Base-by-base conservation (phyloP, 2,329 filamentous ascomycete genomes). In the Colletotrichum spinosum region DNA sequence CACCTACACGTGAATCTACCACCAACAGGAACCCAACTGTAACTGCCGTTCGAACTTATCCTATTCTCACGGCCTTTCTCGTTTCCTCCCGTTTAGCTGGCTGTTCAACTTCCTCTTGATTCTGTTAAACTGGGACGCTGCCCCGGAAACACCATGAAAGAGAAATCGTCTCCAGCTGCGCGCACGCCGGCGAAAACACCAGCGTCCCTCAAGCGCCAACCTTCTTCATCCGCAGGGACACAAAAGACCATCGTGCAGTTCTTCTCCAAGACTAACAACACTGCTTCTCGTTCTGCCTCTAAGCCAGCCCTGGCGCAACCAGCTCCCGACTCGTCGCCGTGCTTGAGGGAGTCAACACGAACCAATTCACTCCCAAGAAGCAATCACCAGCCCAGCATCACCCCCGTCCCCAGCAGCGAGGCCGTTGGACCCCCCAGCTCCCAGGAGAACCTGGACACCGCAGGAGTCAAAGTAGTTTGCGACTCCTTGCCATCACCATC, bases 341-440 rank as follows among this genome's bases (percentile, higher is more conserved):
- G 75, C 68, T 72, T 82, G 8, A 76, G 79, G 69, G 80, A 81
- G 70, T 78, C 79, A 34, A 79, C 77, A 15, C 84, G 84, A 54
- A 79, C 79, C 67, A 83, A 82, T 60, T 75, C 79, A 1, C 76
- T 77, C 74, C 71, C 80, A 68, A 70, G 75, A 68, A 68, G 76
- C 70, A 71, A 82, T 72, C 71, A 78, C 72, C 65, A 78, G 72
- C 64, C 79, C 42, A 83, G 83, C 64, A 80, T 90, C 64, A 94
- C 93, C 0, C 93, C 93, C 5, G 86, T 91, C 6, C 91, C 93
- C 6, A 97, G 92, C 77, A 97, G 93, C 77, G 93, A 97, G 77
- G 86, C 85, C 41, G 76, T 88, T 34, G 88, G 90, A 57, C 88
- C 88, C 25, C 83, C 85, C 1, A 91, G 89, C 76, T 91, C 90